These are phyloP conservation scores for Sungouiozyma ichnusensis DNA, from an alignment of 805 yeast genomes.

Conservation along the genomic window DNA sequence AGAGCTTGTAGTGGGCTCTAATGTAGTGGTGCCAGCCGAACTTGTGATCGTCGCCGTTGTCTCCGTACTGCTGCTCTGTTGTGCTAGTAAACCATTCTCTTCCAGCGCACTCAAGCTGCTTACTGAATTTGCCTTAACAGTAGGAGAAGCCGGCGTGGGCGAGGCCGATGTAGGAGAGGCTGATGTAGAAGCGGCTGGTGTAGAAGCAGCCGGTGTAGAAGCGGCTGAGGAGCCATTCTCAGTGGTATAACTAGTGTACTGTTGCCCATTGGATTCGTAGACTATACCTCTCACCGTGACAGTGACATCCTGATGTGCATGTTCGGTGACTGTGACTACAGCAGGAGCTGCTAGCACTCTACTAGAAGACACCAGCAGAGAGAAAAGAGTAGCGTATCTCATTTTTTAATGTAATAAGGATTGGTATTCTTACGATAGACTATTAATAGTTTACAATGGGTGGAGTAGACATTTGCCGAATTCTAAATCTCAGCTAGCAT, in stretches of 20 bases:
- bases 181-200: constrained; percentile 7
- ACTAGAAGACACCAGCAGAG: constrained; percentile 12
- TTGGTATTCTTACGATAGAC: no score
- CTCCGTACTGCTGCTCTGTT: no score
- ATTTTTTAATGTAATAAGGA: constrained; percentile 7
- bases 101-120: neutral
- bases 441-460: neutral
- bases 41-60: constrained; percentile 4
- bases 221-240: constrained; percentile 6
- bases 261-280: constrained; percentile 18
- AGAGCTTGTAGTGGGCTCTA: constrained; percentile 13
- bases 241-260: constrained; percentile 18
- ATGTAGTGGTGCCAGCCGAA: constrained; percentile 6
- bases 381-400: constrained; percentile 18
- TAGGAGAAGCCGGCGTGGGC: constrained; percentile 2
- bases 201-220: constrained; percentile 3
- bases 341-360: constrained; percentile 19
- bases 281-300: constrained; percentile 23
- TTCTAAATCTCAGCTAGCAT: neutral
- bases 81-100: constrained; percentile 1
- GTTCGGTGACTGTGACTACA: constrained; percentile 22
- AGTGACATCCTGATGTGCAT: constrained; percentile 17
- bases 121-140: constrained; percentile 1
- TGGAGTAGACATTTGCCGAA: neutral
- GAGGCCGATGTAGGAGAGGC: constrained; percentile 7